Evolutionary conservation across 257 asterid species (phyloP).

Genomic region (Ocimum tenuiflorum): DNA sequence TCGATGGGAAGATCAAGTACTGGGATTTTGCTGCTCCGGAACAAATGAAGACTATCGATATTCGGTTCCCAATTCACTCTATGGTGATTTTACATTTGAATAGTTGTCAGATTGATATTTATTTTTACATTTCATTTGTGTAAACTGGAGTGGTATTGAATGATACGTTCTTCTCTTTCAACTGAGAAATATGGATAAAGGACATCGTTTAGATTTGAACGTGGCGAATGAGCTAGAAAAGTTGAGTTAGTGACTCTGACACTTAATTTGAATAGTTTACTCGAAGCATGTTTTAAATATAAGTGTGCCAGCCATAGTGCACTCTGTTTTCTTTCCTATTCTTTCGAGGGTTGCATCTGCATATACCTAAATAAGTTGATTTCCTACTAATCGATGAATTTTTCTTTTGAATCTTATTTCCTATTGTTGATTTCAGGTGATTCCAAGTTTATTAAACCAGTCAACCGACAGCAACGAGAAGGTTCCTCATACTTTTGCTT

Average conservation of each 20-base stretch:
- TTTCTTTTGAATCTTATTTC: background rate
- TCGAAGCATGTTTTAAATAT: background rate
- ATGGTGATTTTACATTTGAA: constrained; percentile 43
- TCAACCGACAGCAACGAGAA: constrained; percentile 32
- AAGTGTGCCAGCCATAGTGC: background rate
- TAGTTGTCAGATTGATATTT: background rate
- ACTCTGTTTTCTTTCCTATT: background rate
- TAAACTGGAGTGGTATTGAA: background rate
- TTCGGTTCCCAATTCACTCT: constrained; percentile 54
- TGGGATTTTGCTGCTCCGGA: constrained; percentile 85
- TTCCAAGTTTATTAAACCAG: constrained; percentile 55
- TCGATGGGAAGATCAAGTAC: constrained; percentile 76
- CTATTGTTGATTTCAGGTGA: constrained; percentile 45
- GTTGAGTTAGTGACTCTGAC: background rate
- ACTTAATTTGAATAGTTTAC: too few relatives aligned
- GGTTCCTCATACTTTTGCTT: constrained; percentile 47
- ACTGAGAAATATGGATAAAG: background rate
- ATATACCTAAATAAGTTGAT: too few relatives aligned
- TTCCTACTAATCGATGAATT: too few relatives aligned
- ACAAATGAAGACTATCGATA: constrained; percentile 49
- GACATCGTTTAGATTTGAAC: too few relatives aligned
- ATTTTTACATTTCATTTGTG: background rate
- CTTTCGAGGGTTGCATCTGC: background rate
- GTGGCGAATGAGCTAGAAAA: background rate
- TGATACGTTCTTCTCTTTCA: background rate